These are phyloP conservation scores for Mimosa pudica DNA, from an alignment of 306 rosid genomes.

Conservation along the genomic window DNA sequence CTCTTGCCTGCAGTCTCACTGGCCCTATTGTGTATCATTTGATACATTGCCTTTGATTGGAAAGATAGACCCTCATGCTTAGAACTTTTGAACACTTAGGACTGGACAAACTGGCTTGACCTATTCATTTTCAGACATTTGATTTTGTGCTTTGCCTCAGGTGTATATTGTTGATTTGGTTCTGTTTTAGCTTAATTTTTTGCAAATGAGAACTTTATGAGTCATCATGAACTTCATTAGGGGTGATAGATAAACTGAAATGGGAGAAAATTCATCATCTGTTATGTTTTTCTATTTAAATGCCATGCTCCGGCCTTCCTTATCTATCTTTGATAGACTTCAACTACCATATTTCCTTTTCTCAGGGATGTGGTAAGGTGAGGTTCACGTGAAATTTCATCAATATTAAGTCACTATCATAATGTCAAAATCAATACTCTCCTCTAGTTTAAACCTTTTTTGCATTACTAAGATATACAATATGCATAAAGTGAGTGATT, in stretches of 20 bases:
- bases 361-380: not conserved
- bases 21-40: not conserved
- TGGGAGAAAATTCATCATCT: not conserved
- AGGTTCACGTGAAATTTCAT: not conserved
- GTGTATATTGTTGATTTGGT: not conserved
- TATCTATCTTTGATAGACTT: not conserved
- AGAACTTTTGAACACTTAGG: not conserved
- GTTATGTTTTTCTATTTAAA: not conserved
- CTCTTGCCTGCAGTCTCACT: not conserved
- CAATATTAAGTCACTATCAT: not conserved
- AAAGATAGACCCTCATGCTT: not conserved
- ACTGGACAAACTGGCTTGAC: not conserved
- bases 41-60: not conserved
- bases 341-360: not conserved
- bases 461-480: not conserved
- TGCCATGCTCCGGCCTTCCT: not conserved
- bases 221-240: not conserved
- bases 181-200: not conserved
- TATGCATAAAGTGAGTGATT: not conserved
- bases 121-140: not conserved
- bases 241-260: not conserved
- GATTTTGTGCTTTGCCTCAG: not conserved
- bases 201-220: not conserved
- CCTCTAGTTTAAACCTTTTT: not conserved
- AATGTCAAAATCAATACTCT: not conserved